These are phyloP conservation scores for Apiotrichum montevideense DNA, from an alignment of 1,284 basidiomycete species.

Conservation along the genomic window DNA sequence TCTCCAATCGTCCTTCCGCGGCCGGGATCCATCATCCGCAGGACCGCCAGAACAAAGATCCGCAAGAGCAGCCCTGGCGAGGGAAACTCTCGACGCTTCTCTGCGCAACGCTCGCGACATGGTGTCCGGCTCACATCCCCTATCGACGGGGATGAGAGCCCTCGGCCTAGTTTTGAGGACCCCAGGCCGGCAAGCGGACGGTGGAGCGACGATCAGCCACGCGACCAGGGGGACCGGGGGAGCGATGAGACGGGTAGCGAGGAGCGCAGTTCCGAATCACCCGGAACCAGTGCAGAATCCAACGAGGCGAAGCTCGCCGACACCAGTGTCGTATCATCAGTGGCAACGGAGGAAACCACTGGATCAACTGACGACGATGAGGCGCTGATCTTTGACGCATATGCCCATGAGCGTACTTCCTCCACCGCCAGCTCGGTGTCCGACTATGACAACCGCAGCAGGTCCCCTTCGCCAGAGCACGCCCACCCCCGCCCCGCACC, in stretches of 20 bases:
- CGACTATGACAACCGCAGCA: slow-evolving; percentile 44
- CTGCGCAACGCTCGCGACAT: slow-evolving; percentile 33
- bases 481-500: slow-evolving; percentile 19
- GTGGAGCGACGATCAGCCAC: background rate
- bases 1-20: slow-evolving; percentile 81
- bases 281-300: slow-evolving; percentile 8
- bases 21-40: slow-evolving; percentile 77
- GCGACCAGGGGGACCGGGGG: slow-evolving; percentile 12
- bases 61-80: slow-evolving; percentile 77
- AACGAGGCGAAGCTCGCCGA: slow-evolving; percentile 9
- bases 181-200: background rate
- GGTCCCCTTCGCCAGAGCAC: slow-evolving; percentile 29
- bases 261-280: slow-evolving; percentile 18
- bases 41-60: slow-evolving; percentile 90
- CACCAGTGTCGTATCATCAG: background rate
- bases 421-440: slow-evolving; percentile 43
- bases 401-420: slow-evolving; percentile 47
- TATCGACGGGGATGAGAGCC: background rate
- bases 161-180: slow-evolving; percentile 2
- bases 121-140: background rate
- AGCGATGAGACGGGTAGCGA: slow-evolving; percentile 16
- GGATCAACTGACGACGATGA: slow-evolving; percentile 52
- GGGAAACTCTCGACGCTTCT: slow-evolving; percentile 72
- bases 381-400: slow-evolving; percentile 72
- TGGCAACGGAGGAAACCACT: no score